phyloP scores from a whole-genome alignment of 805 yeast genomes.

The Candida lessepsii region DNA sequence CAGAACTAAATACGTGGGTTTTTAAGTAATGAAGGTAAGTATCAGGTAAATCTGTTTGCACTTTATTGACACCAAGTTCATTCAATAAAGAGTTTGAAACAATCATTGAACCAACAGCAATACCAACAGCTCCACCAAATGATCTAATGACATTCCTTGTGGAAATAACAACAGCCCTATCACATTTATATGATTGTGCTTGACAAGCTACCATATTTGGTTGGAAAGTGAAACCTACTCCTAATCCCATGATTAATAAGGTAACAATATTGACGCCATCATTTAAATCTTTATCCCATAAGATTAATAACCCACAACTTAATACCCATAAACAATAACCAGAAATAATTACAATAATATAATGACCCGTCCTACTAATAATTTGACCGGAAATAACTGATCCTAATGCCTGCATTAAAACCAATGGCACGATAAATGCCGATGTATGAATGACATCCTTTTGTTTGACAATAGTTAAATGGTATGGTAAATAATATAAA shows the following conservation, averaged over 20 bases:
- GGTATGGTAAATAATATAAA: slow-evolving; percentile 42
- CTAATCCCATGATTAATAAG: slow-evolving; percentile 27
- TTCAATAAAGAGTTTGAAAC: slow-evolving; percentile 34
- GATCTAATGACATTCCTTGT: slow-evolving; percentile 56
- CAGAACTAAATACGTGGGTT: slow-evolving; percentile 23
- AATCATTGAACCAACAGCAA: slow-evolving; percentile 46
- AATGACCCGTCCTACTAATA: slow-evolving; percentile 45
- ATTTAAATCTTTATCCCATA: slow-evolving; percentile 28
- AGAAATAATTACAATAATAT: slow-evolving; percentile 36
- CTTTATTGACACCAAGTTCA: slow-evolving; percentile 16
- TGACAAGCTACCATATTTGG: slow-evolving; percentile 58
- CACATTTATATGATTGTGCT: slow-evolving; percentile 49
- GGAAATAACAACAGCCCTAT: slow-evolving; percentile 58
- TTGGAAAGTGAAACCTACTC: slow-evolving; percentile 54
- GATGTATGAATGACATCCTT: slow-evolving; percentile 35
- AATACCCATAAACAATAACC: slow-evolving; percentile 47
- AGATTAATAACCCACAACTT: slow-evolving; percentile 39
- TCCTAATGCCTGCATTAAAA: slow-evolving; percentile 40
- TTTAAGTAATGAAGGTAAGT: slow-evolving; percentile 23
- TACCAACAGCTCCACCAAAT: slow-evolving; percentile 62
- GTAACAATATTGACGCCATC: slow-evolving; percentile 29
- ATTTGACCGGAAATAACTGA: slow-evolving; percentile 48
- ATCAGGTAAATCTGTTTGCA: slow-evolving; percentile 10
- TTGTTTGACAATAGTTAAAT: slow-evolving; percentile 38
- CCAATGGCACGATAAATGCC: slow-evolving; percentile 42